Evolutionary conservation across 2,329 filamentous ascomycete genomes (phyloP), one percentile per base, ranked within the genome.

Genomic region (Xylariales sp.): DNA sequence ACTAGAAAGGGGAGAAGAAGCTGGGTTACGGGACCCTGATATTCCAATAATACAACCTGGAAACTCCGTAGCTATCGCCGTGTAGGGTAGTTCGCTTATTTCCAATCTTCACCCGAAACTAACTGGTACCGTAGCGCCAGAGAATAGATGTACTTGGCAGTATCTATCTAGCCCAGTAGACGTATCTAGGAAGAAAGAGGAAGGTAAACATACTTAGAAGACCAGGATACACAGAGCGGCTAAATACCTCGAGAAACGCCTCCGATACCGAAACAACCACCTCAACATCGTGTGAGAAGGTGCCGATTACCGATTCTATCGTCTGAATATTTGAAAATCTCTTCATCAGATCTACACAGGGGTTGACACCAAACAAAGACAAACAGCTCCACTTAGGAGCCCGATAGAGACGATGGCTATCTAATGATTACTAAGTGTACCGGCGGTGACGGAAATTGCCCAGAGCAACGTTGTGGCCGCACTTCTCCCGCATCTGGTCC

Each of bases 211-310:
- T 18, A 34, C 3, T 28, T 43, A 39, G 16, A 60, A 53, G 52
- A 50, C 16, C 16, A 28, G 50, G 43, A 43, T 60, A 50, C 32
- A 50, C 49, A 52, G 60, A 52, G 56, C 56, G 39, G 43, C 34
- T 50, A 55, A 16, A 65, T 28, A 50, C 36, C 32, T 45, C n/a
- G 39, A 62, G 23, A 41, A 41, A 41, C 39, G 16, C 30, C 28
- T 30, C 41, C 54, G 53, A 54, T 48, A 48, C 32, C 52, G 58
- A 68, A 65, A 65, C 62, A 65, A 59, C 14, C 14, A 45, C n/a
- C 46, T 50, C 32, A 57, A 49, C 23, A 16, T 65, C 53, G 41
- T 58, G 16, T 62, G 57, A 18, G 28, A 30, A 41, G 16, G 16
- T 62, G 53, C 39, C 56, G 46, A 49, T 16, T 65, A 30, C 50